Percentiles rank a stretch among this genome's conserved stretches.
Evolutionary conservation across 495 filamentous ascomycete genomes (phyloP).

Genomic region (Astrothelium subdiscretum): DNA sequence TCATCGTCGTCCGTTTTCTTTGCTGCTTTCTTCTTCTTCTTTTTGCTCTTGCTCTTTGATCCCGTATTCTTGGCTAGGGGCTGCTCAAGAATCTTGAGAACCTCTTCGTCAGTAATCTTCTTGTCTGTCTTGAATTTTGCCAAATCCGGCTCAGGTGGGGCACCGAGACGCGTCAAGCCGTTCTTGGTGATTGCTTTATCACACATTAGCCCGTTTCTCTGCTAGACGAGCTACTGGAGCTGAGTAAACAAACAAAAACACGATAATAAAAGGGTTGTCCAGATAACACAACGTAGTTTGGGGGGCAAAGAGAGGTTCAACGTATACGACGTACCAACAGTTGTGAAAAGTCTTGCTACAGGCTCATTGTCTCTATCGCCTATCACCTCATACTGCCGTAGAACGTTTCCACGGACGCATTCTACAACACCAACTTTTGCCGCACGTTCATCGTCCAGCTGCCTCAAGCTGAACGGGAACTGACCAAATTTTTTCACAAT

Average conservation of each 20-base stretch:
- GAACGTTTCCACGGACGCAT: slow-evolving; percentile 79
- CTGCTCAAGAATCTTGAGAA: slow-evolving; percentile 83
- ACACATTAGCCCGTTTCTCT: not conserved
- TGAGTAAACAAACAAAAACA: not conserved
- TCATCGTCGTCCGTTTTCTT: slow-evolving; percentile 45
- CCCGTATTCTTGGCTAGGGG: slow-evolving; percentile 65
- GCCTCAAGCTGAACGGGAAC: slow-evolving; percentile 95
- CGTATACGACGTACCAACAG: slow-evolving; percentile 59
- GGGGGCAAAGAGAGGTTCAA: not conserved
- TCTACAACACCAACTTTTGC: slow-evolving; percentile 94
- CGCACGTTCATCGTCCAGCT: slow-evolving; percentile 91
- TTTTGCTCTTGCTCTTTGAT: slow-evolving; percentile 64
- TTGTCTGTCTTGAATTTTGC: slow-evolving; percentile 82
- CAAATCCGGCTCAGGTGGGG: slow-evolving; percentile 59
- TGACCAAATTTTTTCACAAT: slow-evolving; percentile 91
- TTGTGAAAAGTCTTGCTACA: slow-evolving; percentile 78
- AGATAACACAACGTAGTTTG: not conserved
- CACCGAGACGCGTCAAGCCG: slow-evolving; percentile 73
- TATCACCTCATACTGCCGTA: slow-evolving; percentile 90
- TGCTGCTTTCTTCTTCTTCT: slow-evolving; percentile 74
- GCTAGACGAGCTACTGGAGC: not conserved
- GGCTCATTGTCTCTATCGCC: slow-evolving; percentile 78
- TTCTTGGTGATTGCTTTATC: slow-evolving; percentile 91
- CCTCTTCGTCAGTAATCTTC: slow-evolving; percentile 92
- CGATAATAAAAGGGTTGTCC: not conserved